Evolutionary conservation across 2,329 filamentous ascomycete genomes (phyloP).

Genomic region (Colletotrichum sp.): DNA sequence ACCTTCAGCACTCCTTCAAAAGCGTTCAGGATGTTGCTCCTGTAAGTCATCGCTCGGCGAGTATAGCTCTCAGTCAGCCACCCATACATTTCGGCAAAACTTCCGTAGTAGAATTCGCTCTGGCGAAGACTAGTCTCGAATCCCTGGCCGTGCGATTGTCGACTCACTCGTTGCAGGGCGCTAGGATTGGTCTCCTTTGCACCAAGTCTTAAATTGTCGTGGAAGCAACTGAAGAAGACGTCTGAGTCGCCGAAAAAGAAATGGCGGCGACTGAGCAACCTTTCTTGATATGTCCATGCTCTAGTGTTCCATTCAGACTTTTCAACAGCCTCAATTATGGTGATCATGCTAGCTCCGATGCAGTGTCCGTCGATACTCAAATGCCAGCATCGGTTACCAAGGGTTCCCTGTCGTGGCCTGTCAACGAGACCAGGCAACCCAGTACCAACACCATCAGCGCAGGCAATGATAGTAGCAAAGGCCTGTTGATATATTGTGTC

Average conservation of each 20-base stretch:
- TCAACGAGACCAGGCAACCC: not conserved
- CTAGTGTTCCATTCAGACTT: not conserved
- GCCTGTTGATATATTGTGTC: not conserved
- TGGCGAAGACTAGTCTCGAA: not conserved
- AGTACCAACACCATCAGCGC: not conserved
- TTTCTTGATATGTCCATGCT: not conserved
- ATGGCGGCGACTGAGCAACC: not conserved
- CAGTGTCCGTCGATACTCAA: not conserved
- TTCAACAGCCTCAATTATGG: not conserved
- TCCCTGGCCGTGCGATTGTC: not conserved
- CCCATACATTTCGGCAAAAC: not conserved
- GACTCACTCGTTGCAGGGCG: not conserved
- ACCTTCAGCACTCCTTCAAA: not conserved
- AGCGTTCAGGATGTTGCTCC: not conserved
- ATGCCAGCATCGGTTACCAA: not conserved
- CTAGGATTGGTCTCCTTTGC: not conserved
- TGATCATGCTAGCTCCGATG: not conserved
- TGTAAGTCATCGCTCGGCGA: not conserved
- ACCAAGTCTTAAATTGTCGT: not conserved
- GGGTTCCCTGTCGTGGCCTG: not conserved
- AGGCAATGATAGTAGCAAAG: not conserved
- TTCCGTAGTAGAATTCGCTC: not conserved
- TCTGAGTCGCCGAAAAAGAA: not conserved
- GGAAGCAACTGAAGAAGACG: not conserved
- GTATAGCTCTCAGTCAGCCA: not conserved